Conservation (phyloP, 257 asterid species). For the Rubia yunnanensis region DNA sequence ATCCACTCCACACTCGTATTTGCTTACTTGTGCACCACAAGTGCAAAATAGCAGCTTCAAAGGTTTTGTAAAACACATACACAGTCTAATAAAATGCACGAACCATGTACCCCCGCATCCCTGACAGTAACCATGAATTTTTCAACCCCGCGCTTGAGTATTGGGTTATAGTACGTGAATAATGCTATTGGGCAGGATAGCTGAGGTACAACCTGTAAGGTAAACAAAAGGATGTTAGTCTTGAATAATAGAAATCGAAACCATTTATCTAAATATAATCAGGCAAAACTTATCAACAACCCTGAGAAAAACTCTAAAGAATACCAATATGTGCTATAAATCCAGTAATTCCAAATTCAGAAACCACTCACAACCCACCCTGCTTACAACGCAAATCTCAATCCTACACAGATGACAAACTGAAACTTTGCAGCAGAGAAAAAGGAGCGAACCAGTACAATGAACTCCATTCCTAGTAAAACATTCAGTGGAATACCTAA, state of each 20-base stretch:
- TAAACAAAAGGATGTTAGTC: constrained; percentile 4
- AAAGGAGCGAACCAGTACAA: not conserved
- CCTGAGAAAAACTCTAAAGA: not conserved
- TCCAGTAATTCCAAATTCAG: not conserved
- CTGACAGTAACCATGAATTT: constrained; percentile 68
- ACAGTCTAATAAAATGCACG: not conserved
- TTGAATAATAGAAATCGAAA: not conserved
- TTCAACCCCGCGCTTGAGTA: constrained; percentile 74
- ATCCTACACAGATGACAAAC: not conserved
- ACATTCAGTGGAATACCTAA: not conserved
- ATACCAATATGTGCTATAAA: not conserved
- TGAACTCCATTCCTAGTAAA: not conserved
- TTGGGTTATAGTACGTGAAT: constrained; percentile 84
- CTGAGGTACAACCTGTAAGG: constrained; percentile 61
- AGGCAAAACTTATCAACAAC: not conserved
- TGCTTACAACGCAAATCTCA: not conserved
- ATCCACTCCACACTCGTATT: not conserved
- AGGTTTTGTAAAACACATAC: not conserved
- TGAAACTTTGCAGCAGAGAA: not conserved
- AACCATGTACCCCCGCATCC: constrained; percentile 77
- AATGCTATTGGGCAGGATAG: constrained; percentile 77
- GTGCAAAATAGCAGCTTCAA: not conserved
- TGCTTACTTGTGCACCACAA: not conserved
- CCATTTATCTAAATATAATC: not conserved
- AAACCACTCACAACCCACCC: not conserved